phyloP scores from a whole-genome alignment of 768 basidiomycete genomes.

The Lanmaoa pseudosensibilis region DNA sequence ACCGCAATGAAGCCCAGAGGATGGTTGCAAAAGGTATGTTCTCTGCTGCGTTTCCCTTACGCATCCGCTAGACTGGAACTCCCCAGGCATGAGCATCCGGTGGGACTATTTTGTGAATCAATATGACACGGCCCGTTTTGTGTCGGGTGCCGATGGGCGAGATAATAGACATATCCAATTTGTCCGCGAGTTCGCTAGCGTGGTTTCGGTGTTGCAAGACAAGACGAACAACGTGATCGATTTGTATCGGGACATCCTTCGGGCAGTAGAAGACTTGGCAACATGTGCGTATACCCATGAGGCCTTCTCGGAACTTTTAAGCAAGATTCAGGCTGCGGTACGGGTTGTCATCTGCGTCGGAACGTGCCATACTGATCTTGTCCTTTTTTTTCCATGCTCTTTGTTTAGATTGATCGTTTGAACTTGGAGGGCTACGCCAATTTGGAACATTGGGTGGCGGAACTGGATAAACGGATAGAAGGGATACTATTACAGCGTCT shows the following conservation, averaged over 20 bases:
- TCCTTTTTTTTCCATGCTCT: neutral
- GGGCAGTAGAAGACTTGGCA: conserved; percentile 82
- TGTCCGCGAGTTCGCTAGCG: conserved; percentile 92
- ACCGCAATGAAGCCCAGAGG: conserved; percentile 87
- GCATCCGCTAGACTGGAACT: neutral
- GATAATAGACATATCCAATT: conserved; percentile 92
- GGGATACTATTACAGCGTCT: conserved; percentile 74
- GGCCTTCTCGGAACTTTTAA: conserved; percentile 76
- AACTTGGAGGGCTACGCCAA: conserved; percentile 96
- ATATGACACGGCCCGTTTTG: conserved; percentile 80
- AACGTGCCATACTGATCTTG: neutral
- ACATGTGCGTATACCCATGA: conserved; percentile 85
- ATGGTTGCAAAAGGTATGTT: conserved; percentile 85
- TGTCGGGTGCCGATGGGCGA: conserved; percentile 67
- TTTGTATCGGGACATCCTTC: conserved; percentile 80
- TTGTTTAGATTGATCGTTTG: conserved; percentile 80
- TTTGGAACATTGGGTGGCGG: conserved; percentile 88
- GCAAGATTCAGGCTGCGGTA: conserved; percentile 82
- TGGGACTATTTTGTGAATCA: conserved; percentile 98
- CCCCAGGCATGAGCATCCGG: conserved; percentile 84
- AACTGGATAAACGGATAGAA: conserved; percentile 83
- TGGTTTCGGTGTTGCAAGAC: conserved; percentile 93
- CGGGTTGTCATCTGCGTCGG: conserved; percentile 26
- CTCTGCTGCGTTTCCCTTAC: neutral
- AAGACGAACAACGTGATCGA: conserved; percentile 95